Base-by-base conservation (phyloP, 2,329 filamentous ascomycete species). In the Hypoxylon sp. region DNA sequence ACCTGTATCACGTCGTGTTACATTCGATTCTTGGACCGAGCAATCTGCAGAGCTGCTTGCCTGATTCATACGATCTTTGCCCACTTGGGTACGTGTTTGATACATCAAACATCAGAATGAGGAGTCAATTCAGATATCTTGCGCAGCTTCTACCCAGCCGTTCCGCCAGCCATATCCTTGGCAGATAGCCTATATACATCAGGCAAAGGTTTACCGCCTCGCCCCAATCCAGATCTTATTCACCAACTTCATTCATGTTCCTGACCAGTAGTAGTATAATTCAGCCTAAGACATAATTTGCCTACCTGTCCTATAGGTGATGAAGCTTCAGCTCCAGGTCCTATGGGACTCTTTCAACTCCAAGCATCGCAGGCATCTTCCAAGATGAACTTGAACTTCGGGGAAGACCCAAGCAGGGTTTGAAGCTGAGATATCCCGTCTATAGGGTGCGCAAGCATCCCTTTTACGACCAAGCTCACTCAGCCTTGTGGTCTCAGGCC, bases 21-120 rank as follows among this genome's bases (percentile, higher is more conserved):
- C 55, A 29, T 15, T 13, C 46, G 49, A 15, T 48, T 54, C 42
- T 53, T 40, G 23, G 29, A 60, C 49, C 20, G 52, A 46, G 45
- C 42, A 55, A 52, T 60, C 13, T 58, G 45, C 40, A 48, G 45
- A 27, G 18, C 24, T 24, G 48, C 42, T 47, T 45, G 33, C 46
- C 41, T 60, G 49, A 50, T 57, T 52, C 24, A 27, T 48, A 55
- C 46, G 52, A 51, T 48, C 53, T 52, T 50, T 63, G 58, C 31
- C 18, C 15, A 3, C 10, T n/a, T 23, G 29, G 15, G 42, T 43
- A 49, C 40, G 31, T 31, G 23, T 31, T 51, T n/a, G 24, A 52
- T 49, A 45, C 31, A 52, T 55, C 37, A 40, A 24, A 45, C 31
- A 52, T 55, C 37, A 40, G 23, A 47, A 29, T 7, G 35, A 40